A percentile compares a stretch with the other conserved stretches of the same genome.
Evolutionary conservation across 1,139 yeast species (phyloP).

Genomic region (Schizosaccharomyces versatilis): DNA sequence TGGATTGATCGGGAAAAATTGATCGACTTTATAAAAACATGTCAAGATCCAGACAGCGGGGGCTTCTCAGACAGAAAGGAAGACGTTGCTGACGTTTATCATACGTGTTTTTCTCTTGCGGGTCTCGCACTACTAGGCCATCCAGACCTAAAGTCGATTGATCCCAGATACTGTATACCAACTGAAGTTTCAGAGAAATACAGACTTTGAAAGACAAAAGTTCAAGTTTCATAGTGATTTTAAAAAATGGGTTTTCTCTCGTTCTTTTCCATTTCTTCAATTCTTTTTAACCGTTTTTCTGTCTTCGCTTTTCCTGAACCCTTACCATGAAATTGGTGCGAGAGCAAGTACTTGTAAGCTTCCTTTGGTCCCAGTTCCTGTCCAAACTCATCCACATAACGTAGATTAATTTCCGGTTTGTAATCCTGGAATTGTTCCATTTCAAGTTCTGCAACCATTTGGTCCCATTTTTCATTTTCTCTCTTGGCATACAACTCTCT

Average conservation of each 20-base stretch:
- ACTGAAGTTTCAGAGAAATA: neutral
- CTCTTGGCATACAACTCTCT: slow-evolving; percentile 22
- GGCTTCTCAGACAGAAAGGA: slow-evolving; percentile 86
- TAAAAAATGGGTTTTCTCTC: slow-evolving; percentile 16
- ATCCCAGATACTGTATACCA: slow-evolving; percentile 81
- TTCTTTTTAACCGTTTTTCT: slow-evolving; percentile 21
- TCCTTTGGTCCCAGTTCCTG: slow-evolving; percentile 41
- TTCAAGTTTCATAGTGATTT: neutral
- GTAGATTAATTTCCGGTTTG: slow-evolving; percentile 42
- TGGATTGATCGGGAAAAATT: slow-evolving; percentile 55
- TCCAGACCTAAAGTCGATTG: slow-evolving; percentile 35
- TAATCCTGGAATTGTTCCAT: slow-evolving; percentile 25
- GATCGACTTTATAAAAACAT: slow-evolving; percentile 40
- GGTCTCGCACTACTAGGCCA: slow-evolving; percentile 58
- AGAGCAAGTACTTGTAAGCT: slow-evolving; percentile 54
- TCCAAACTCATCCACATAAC: slow-evolving; percentile 55
- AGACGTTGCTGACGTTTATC: slow-evolving; percentile 80
- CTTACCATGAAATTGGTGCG: slow-evolving; percentile 73
- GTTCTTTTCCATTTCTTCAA: slow-evolving; percentile 18
- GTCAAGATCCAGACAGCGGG: slow-evolving; percentile 62
- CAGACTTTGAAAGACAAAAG: neutral
- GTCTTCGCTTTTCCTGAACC: slow-evolving; percentile 26
- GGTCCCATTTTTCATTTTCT: slow-evolving; percentile 19
- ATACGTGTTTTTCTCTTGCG: slow-evolving; percentile 72
- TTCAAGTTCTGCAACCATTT: slow-evolving; percentile 18